Evolutionary conservation across 129 eudicot species (phyloP), one percentile per base, ranked within the genome.

Genomic region (Rutidosis leptorrhynchoides): DNA sequence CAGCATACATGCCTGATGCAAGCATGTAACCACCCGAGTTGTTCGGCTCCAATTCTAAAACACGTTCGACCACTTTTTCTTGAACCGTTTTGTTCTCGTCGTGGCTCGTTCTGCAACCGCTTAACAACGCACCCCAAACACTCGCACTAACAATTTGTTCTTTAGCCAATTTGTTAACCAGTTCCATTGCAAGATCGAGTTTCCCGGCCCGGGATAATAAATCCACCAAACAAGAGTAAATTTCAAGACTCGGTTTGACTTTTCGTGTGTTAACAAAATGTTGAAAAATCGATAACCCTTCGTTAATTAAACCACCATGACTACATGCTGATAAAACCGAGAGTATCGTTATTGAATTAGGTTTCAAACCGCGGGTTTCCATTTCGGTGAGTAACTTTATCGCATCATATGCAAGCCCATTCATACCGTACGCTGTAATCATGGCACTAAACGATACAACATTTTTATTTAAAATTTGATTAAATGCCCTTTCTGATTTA

Each of bases 271-370:
- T 57, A n/a, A 82, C n/a, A 30, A 88, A 46, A 19, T 80, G 78
- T 42, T 64, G 62, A 70, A 88, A 92, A 46, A 83, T 22, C 16
- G 72, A 69, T 6, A 92, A 64, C 30, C 98, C 98, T 33, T 86
- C 87, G 1, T 71, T 62, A 1, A 88, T 54, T 30, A 92, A 81
- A 52, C 96, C 96, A 11, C 95, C 95, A 46, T 92, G 98, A 74
- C 98, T 88, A 66, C 98, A 92, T 14, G 98, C 96, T 37, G 98
- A 86, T 70, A 92, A 69, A 12, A 83, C 79, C 0, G 95, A 88
- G 27, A 92, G 91, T 6, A 82, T 58, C 1, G 95, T 88, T 29
- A 92, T 32, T 3, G 83, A 48, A 57, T 92, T 92, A 1, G 98
- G 89, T 67, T 80, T 71, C 46, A 88, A 11, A 53, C 96, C 96